Percentiles rank a stretch among this genome's conserved stretches.
Evolutionary conservation across 257 asterid genomes (phyloP).

Genomic region (Primulina huaijiensis): DNA sequence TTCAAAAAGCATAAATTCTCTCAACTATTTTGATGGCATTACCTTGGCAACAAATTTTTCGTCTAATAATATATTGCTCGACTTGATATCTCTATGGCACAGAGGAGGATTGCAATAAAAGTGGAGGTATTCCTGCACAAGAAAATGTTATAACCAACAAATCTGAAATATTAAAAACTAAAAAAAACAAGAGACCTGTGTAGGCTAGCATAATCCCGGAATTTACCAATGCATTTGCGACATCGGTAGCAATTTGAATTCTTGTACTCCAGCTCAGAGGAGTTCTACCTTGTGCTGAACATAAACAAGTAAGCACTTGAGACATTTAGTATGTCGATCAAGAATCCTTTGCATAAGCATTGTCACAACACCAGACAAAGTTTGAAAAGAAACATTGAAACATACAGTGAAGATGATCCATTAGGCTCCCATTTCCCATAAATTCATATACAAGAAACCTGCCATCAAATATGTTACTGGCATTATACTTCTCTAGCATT

Average conservation of each 20-base stretch:
- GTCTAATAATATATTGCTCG: conserved; percentile 89
- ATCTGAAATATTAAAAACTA: conserved; percentile 7
- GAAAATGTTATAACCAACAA: conserved; percentile 20
- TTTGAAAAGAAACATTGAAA: conserved; percentile 12
- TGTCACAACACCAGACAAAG: background rate
- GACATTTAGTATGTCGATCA: conserved; percentile 4
- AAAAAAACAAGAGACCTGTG: background rate
- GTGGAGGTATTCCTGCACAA: conserved; percentile 89
- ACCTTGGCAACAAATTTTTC: conserved; percentile 85
- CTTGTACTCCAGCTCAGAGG: conserved; percentile 84
- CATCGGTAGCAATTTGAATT: conserved; percentile 83
- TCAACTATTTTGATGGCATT: conserved; percentile 10
- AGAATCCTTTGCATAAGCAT: background rate
- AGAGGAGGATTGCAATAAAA: conserved; percentile 90
- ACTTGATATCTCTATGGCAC: conserved; percentile 93
- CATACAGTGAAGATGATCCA: conserved; percentile 87
- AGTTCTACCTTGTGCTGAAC: conserved; percentile 65
- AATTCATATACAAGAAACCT: conserved; percentile 88
- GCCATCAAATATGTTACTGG: conserved; percentile 23
- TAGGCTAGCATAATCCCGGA: conserved; percentile 1
- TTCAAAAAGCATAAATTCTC: background rate
- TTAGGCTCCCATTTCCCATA: conserved; percentile 93
- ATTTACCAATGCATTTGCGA: conserved; percentile 92
- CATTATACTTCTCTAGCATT: conserved; percentile 2
- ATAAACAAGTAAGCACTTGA: conserved; percentile 20